A percentile compares a stretch with the other conserved stretches of the same genome.
Conservation (phyloP, 352 stramenopile species). For the Pilasporangium apinafurcum region DNA sequence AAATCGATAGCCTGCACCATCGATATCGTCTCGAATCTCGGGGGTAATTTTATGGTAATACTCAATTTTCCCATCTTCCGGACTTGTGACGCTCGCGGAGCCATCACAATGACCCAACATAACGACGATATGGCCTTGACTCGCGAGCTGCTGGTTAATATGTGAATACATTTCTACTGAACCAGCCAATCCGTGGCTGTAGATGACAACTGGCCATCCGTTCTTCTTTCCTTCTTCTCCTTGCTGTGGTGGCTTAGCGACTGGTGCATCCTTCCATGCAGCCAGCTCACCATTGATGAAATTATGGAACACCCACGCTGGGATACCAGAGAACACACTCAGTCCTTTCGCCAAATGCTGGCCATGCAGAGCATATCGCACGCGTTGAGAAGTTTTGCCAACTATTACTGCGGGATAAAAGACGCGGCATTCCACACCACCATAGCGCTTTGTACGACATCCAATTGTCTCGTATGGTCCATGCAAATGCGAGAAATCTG, state of each 20-base stretch:
- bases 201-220: constrained; percentile 50
- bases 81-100: constrained; percentile 48
- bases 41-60: constrained; percentile 58
- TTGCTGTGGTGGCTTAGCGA: constrained; percentile 11
- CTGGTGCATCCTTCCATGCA: constrained; percentile 25
- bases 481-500: constrained; percentile 34
- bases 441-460: constrained; percentile 24
- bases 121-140: constrained; percentile 47
- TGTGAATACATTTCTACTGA: constrained; percentile 58
- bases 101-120: constrained; percentile 58
- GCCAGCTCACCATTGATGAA: constrained; percentile 42
- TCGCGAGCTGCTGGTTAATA: constrained; percentile 63
- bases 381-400: constrained; percentile 6
- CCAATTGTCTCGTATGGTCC: constrained; percentile 39
- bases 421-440: constrained; percentile 52
- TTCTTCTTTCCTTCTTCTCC: not conserved
- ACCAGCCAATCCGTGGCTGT: constrained; percentile 54
- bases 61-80: constrained; percentile 24
- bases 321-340: constrained; percentile 36
- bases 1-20: constrained; percentile 48
- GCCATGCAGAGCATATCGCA: constrained; percentile 43
- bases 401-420: constrained; percentile 59
- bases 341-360: constrained; percentile 42
- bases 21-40: constrained; percentile 33
- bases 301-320: constrained; percentile 46